Conservation (phyloP, 2,329 filamentous ascomycete species). For the Lachnellula hyalina region DNA sequence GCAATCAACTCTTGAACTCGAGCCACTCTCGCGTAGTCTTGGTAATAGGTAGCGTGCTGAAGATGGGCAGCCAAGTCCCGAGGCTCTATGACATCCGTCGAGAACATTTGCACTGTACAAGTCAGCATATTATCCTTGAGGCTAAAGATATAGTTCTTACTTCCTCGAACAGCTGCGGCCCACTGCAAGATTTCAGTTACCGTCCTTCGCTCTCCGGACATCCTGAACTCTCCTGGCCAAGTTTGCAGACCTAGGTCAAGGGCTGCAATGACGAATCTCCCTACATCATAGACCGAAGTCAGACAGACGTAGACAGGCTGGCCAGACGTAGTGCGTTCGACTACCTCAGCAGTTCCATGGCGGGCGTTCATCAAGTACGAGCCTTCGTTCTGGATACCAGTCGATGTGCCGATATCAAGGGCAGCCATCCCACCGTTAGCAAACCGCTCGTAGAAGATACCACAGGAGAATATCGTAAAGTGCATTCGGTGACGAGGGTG, state of each 20-base stretch:
- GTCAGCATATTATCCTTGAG: slow-evolving; percentile 1
- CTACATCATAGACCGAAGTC: slow-evolving; percentile 66
- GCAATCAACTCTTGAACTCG: slow-evolving; percentile 59
- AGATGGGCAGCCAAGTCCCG: slow-evolving; percentile 16
- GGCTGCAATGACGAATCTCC: slow-evolving; percentile 64
- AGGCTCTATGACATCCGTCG: slow-evolving; percentile 20
- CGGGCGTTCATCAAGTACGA: slow-evolving; percentile 62
- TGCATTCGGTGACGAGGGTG: slow-evolving; percentile 48
- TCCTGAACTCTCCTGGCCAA: slow-evolving; percentile 65
- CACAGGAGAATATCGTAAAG: slow-evolving; percentile 68
- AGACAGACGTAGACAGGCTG: slow-evolving; percentile 54
- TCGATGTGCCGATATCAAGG: slow-evolving; percentile 53
- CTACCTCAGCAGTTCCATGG: slow-evolving; percentile 52
- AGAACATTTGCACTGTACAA: slow-evolving; percentile 12
- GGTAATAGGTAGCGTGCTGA: slow-evolving; percentile 22
- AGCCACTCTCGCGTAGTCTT: slow-evolving; percentile 44
- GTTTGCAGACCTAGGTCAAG: slow-evolving; percentile 52
- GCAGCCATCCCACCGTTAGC: slow-evolving; percentile 59
- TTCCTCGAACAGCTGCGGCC: slow-evolving; percentile 45
- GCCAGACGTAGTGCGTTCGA: slow-evolving; percentile 47
- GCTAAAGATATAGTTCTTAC: slow-evolving; percentile 30
- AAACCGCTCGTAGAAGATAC: slow-evolving; percentile 72
- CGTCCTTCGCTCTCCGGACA: slow-evolving; percentile 61
- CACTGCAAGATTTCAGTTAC: slow-evolving; percentile 53
- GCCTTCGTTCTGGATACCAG: slow-evolving; percentile 49